Evolutionary conservation across 495 filamentous ascomycete genomes (phyloP).

Genomic region (Penicillium simplicissimum): DNA sequence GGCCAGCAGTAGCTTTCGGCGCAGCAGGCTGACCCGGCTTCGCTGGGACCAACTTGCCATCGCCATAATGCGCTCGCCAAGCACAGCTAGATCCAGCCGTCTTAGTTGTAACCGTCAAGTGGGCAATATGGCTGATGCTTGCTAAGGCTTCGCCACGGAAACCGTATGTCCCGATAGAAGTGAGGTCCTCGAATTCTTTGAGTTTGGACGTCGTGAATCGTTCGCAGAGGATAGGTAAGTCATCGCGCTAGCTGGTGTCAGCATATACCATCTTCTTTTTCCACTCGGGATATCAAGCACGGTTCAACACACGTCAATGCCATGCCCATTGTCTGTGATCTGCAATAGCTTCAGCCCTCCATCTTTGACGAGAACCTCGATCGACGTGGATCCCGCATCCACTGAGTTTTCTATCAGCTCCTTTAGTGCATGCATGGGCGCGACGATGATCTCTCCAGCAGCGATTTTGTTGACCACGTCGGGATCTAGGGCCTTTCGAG

Average conservation of each 20-base stretch:
- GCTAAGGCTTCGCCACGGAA: constrained; percentile 97
- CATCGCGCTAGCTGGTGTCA: constrained; percentile 64
- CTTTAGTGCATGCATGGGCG: constrained; percentile 94
- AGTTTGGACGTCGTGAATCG: constrained; percentile 97
- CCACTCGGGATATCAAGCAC: background rate
- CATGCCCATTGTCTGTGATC: constrained; percentile 97
- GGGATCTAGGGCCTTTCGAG: constrained; percentile 74
- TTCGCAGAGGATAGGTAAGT: constrained; percentile 91
- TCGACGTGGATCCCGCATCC: constrained; percentile 87
- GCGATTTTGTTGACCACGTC: constrained; percentile 99
- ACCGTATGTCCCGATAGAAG: constrained; percentile 90
- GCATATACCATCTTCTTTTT: background rate
- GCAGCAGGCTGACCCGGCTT: constrained; percentile 92
- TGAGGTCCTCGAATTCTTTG: constrained; percentile 91
- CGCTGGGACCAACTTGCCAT: constrained; percentile 78
- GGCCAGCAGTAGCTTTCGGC: constrained; percentile 84
- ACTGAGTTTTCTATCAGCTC: constrained; percentile 98
- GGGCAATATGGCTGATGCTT: constrained; percentile 98
- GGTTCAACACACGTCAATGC: constrained; percentile 72
- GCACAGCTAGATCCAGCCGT: constrained; percentile 88
- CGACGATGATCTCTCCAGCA: constrained; percentile 98
- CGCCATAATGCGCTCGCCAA: constrained; percentile 83
- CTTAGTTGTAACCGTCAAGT: constrained; percentile 91
- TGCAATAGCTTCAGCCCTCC: constrained; percentile 96
- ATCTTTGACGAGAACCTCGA: constrained; percentile 93